Percentiles rank a stretch among this genome's conserved stretches.
Conservation (phyloP, 108 stramenopile genomes). For the Hondaea fermentalgiana region DNA sequence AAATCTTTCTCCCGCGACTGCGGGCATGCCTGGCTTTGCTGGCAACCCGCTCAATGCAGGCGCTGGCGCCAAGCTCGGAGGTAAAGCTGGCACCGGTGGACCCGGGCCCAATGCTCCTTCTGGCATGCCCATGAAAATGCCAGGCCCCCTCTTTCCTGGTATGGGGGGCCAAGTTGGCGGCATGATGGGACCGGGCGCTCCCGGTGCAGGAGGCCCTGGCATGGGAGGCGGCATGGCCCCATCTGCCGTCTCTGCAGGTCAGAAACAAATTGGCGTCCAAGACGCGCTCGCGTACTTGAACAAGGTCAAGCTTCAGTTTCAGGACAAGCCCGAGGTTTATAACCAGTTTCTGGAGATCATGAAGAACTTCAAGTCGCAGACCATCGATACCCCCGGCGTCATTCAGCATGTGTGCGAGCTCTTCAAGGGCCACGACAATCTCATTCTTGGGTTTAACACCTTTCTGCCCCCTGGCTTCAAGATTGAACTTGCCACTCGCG, state of each 20-base stretch:
- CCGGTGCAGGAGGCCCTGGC: background rate
- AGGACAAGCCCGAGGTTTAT: slow-evolving; percentile 91
- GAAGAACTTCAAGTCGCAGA: slow-evolving; percentile 90
- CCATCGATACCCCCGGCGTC: slow-evolving; percentile 94
- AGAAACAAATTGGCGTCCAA: slow-evolving; percentile 59
- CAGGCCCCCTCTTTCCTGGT: no score
- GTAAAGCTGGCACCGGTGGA: no score
- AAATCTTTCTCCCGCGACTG: no score
- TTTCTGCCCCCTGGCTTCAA: slow-evolving; percentile 99
- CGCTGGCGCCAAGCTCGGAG: no score
- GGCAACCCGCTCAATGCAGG: no score
- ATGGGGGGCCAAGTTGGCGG: background rate
- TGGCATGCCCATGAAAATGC: no score
- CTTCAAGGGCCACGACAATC: slow-evolving; percentile 87
- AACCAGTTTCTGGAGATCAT: slow-evolving; percentile 98
- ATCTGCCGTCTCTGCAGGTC: background rate
- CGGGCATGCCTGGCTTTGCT: no score
- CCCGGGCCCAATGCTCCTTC: no score
- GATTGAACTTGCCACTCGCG: slow-evolving; percentile 71
- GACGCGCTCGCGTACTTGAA: slow-evolving; percentile 98
- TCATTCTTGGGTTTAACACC: slow-evolving; percentile 96
- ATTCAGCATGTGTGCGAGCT: slow-evolving; percentile 85
- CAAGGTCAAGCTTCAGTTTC: slow-evolving; percentile 78
- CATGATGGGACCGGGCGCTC: background rate
- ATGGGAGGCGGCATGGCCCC: background rate